Base-by-base conservation (phyloP, 108 stramenopile species). In the Skeletonema marinoi region DNA sequence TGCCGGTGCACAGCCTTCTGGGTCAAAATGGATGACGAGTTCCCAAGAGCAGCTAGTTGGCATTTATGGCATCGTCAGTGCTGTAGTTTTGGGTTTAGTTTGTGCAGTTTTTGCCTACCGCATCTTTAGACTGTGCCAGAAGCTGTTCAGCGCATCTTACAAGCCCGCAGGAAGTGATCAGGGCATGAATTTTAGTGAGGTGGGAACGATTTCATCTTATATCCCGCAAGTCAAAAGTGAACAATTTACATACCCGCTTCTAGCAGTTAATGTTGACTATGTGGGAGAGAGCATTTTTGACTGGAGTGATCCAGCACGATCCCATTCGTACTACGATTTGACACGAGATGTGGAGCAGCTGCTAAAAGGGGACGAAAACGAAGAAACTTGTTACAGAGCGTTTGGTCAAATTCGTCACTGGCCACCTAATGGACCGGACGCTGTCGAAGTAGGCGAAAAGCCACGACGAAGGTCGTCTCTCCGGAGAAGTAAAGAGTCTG, bases 241-340 rank as follows among this genome's bases (percentile, higher is more conserved):
- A 2, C 65, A 81, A 14, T 93, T 88, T 67, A 74, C 94, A 1
- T 89, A 92, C 71, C 94, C 94, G 3, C 62, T 95, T 61, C 73
- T 95, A 44, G 91, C 92, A 31, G 89, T 89, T 62, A 77, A 88
- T 51, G 73, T 82, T 33, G 88, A 92, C 69, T 71, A 70, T 17
- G 81, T 95, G 56, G 91, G 85, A 31, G 63, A 82, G 33, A 85
- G 84, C 39, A 77, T 95, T 13, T 85, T 89, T 66, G 91, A 89
- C 65, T 95, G 91, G 91, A 87, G 35, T 32, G 94, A 95, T 70
- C 87, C 90, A 14, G 86, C 85, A 33, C 70, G 85, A 19, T 80
- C 87, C 5, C 85, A 86, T 68, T 68, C 69, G 9, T 91, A 74
- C 74, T 93, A 95, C 66, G 90, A 95, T 74, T 63, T 95, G 41